These are phyloP conservation scores for Lipomyces orientalis DNA, from an alignment of 805 yeast genomes.

Conservation along the genomic window DNA sequence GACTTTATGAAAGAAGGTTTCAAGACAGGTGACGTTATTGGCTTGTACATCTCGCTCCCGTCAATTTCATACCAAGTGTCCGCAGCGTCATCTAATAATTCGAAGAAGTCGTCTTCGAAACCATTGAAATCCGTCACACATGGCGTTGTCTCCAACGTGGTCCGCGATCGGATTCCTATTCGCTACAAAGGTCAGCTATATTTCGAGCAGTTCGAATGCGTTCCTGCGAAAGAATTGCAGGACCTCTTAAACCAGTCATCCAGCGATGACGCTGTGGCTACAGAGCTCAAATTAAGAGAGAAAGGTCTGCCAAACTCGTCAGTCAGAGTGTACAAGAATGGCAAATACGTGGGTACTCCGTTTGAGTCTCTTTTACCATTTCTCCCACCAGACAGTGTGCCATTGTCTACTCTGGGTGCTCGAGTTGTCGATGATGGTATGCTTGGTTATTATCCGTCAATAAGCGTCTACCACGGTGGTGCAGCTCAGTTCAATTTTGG, in stretches of 20 bases:
- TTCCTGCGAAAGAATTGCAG: constrained; percentile 70
- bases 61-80: constrained; percentile 38
- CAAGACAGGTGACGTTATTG: constrained; percentile 79
- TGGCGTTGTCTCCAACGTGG: constrained; percentile 50
- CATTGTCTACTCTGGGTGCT: constrained; percentile 39
- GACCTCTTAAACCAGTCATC: constrained; percentile 62
- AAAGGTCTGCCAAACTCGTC: constrained; percentile 56
- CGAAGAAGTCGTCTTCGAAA: constrained; percentile 12
- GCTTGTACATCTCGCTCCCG: constrained; percentile 77
- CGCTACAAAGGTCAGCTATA: constrained; percentile 75
- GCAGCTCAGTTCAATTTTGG: constrained; percentile 72
- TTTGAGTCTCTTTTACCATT: constrained; percentile 74
- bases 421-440: constrained; percentile 71
- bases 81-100: constrained; percentile 10
- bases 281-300: constrained; percentile 23
- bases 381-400: constrained; percentile 74
- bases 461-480: constrained; percentile 82
- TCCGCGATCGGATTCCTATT: constrained; percentile 87
- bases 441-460: constrained; percentile 89
- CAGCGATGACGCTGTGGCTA: constrained; percentile 23
- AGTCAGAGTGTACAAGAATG: constrained; percentile 78
- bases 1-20: constrained; percentile 63
- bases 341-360: constrained; percentile 66
- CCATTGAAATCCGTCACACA: not conserved
- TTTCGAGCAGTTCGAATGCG: constrained; percentile 85